Evolutionary conservation across 108 stramenopile species (phyloP).

Genomic region (Cyclotella cryptica): DNA sequence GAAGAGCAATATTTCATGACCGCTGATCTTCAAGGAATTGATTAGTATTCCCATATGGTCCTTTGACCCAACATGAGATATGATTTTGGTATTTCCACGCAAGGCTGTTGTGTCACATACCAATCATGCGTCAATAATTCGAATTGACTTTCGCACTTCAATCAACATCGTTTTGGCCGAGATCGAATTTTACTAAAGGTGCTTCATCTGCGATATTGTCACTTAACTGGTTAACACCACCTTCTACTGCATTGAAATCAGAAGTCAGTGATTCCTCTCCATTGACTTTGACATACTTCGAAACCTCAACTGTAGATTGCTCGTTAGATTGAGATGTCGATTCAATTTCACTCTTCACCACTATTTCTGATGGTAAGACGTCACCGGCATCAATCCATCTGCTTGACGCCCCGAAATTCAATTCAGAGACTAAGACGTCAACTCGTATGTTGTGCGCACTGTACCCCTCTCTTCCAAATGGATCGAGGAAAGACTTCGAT

Average conservation of each 20-base stretch:
- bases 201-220: background rate
- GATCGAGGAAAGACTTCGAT: conserved; percentile 68
- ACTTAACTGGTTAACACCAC: background rate
- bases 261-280: background rate
- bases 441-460: conserved; percentile 64
- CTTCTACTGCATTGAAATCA: background rate
- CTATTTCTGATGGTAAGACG: conserved; percentile 39
- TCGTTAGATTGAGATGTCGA: background rate
- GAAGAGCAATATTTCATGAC: too few relatives aligned
- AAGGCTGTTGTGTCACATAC: too few relatives aligned
- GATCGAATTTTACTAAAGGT: background rate
- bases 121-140: too few relatives aligned
- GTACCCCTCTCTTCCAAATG: conserved; percentile 66
- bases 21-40: too few relatives aligned
- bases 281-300: background rate
- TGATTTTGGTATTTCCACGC: too few relatives aligned
- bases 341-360: background rate
- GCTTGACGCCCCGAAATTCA: conserved; percentile 70
- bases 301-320: background rate
- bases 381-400: conserved; percentile 65
- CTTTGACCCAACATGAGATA: too few relatives aligned
- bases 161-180: background rate
- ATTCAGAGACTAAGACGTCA: conserved; percentile 71
- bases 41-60: too few relatives aligned
- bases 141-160: too few relatives aligned